These are phyloP conservation scores for Rhodotorula sp. DNA, from an alignment of 1,284 basidiomycete species.

Conservation along the genomic window DNA sequence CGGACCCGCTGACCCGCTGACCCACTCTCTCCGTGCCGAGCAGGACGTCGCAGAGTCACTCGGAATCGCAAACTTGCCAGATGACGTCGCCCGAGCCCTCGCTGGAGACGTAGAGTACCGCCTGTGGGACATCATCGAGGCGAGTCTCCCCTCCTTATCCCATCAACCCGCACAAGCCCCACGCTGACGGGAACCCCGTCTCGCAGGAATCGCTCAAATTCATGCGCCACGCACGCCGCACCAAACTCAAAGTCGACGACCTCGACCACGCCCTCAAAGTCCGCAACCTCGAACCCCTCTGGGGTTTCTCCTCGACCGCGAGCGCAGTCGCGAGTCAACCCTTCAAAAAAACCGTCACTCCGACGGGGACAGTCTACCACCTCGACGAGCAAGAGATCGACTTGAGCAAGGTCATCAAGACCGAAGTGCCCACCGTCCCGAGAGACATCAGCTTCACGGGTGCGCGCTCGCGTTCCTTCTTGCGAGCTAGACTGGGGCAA, in stretches of 20 bases:
- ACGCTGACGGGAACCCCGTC: neutral
- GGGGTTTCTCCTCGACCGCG: slow-evolving; percentile 43
- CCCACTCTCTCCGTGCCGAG: neutral
- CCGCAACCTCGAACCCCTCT: slow-evolving; percentile 75
- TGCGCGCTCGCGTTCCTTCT: neutral
- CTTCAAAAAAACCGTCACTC: slow-evolving; percentile 49
- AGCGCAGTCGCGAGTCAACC: slow-evolving; percentile 21
- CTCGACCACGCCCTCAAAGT: slow-evolving; percentile 90
- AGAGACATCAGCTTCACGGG: slow-evolving; percentile 71
- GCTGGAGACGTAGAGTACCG: slow-evolving; percentile 97
- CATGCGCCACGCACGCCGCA: slow-evolving; percentile 89
- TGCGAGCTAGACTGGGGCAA: no score
- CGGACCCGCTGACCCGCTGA: no score
- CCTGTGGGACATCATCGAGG: slow-evolving; percentile 88
- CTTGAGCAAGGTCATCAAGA: slow-evolving; percentile 81
- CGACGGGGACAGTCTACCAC: slow-evolving; percentile 66
- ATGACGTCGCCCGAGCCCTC: slow-evolving; percentile 75
- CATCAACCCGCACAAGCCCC: neutral
- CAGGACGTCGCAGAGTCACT: slow-evolving; percentile 91
- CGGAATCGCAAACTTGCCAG: slow-evolving; percentile 73
- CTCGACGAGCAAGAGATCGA: slow-evolving; percentile 97
- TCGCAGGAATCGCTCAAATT: slow-evolving; percentile 88
- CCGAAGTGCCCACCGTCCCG: slow-evolving; percentile 74
- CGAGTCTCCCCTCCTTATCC: slow-evolving; percentile 47
- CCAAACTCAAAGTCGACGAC: slow-evolving; percentile 81